A percentile compares a stretch with the other conserved stretches of the same genome.
Conservation (phyloP, 1,284 basidiomycete genomes). For the Marasmius tenuissimus region DNA sequence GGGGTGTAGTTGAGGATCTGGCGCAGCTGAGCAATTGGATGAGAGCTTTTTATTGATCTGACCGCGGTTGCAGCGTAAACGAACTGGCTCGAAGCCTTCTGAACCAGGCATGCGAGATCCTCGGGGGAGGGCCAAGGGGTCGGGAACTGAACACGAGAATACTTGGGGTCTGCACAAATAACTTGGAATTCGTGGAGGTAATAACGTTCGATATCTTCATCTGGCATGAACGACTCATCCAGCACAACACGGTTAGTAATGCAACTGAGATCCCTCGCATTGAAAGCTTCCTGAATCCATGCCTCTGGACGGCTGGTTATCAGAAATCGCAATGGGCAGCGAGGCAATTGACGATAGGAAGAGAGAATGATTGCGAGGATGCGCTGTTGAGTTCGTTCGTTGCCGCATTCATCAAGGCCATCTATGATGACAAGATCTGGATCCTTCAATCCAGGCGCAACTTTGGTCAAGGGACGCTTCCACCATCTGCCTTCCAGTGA, state of each 20-base stretch:
- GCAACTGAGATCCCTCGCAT: neutral
- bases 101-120: constrained; percentile 18
- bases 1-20: constrained; percentile 14
- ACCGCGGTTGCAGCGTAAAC: constrained; percentile 26
- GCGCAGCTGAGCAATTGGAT: constrained; percentile 23
- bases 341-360: neutral
- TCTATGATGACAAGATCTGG: constrained; percentile 1
- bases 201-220: neutral
- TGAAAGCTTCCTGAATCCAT: constrained; percentile 20
- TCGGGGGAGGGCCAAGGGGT: constrained; percentile 19
- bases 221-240: neutral
- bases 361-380: neutral
- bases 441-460: too few species aligned
- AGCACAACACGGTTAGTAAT: neutral
- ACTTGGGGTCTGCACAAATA: neutral
- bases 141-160: neutral
- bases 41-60: constrained; percentile 22
- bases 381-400: neutral
- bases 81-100: constrained; percentile 22
- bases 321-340: constrained; percentile 23
- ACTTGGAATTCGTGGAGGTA: neutral
- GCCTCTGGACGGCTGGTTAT: constrained; percentile 24
- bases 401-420: constrained; percentile 5
- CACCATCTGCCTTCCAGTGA: neutral
- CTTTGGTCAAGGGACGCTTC: too few species aligned